A percentile compares a stretch with the other conserved stretches of the same genome.
phyloP scores from a whole-genome alignment of 23 red algal species.

The Gracilariopsis chorda region DNA sequence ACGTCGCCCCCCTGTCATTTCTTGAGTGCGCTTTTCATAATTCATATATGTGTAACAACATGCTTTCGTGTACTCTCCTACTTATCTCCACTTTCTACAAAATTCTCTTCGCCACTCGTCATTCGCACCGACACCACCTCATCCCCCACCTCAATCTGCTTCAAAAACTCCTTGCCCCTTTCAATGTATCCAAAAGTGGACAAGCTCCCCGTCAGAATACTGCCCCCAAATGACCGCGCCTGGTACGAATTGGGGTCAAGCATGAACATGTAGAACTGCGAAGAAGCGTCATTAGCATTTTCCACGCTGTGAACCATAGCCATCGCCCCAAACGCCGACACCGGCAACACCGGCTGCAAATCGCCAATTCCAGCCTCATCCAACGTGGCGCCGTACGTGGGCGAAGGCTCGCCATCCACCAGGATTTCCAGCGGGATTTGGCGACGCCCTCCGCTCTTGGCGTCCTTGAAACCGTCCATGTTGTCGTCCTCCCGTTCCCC shows the following conservation, averaged over 20 bases:
- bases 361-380: slow-evolving; percentile 75
- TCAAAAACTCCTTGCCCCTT: slow-evolving; percentile 39
- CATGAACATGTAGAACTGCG: slow-evolving; percentile 80
- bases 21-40: too few relatives aligned
- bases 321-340: slow-evolving; percentile 83
- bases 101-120: slow-evolving; percentile 36
- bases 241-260: slow-evolving; percentile 82
- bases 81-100: slow-evolving; percentile 33
- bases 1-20: too few relatives aligned
- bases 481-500: slow-evolving; percentile 57
- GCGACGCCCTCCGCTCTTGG: slow-evolving; percentile 19
- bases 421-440: slow-evolving; percentile 87
- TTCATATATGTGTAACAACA: too few relatives aligned
- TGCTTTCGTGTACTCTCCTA: too few relatives aligned
- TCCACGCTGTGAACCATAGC: slow-evolving; percentile 88
- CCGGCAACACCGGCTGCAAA: slow-evolving; percentile 81
- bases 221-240: slow-evolving; percentile 72
- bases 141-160: slow-evolving; percentile 40
- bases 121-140: slow-evolving; percentile 11
- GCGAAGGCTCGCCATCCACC: slow-evolving; percentile 77
- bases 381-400: slow-evolving; percentile 79
- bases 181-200: slow-evolving; percentile 89
- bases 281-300: slow-evolving; percentile 84
- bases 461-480: slow-evolving; percentile 38
- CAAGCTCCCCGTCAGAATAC: slow-evolving; percentile 79